Evolutionary conservation across 1,139 yeast species (phyloP).

Genomic region (Petasospora rhodanensis): DNA sequence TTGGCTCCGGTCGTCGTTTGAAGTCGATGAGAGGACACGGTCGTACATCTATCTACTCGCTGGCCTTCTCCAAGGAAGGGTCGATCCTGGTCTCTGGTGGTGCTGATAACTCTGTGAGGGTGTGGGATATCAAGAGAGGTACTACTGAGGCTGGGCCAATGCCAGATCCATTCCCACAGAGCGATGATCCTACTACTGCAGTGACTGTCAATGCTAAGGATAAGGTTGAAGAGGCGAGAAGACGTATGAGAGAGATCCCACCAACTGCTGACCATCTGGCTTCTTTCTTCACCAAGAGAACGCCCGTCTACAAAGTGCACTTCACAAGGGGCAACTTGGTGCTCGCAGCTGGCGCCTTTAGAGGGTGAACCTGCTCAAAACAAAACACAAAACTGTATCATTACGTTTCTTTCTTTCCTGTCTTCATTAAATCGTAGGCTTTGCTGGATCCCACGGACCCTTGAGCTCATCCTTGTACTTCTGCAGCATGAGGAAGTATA

Average conservation of each 20-base stretch:
- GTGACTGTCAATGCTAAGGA: slow-evolving; percentile 32
- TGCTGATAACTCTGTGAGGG: slow-evolving; percentile 88
- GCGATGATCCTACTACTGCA: slow-evolving; percentile 33
- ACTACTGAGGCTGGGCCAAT: slow-evolving; percentile 77
- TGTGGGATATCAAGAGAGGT: slow-evolving; percentile 90
- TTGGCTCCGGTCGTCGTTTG: slow-evolving; percentile 82
- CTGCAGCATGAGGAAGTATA: slow-evolving; percentile 66
- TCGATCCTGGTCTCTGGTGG: slow-evolving; percentile 88
- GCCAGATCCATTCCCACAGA: slow-evolving; percentile 61
- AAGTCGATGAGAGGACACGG: slow-evolving; percentile 92
- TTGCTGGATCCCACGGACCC: slow-evolving; percentile 94
- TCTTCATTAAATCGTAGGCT: slow-evolving; percentile 55
- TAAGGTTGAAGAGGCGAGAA: slow-evolving; percentile 41
- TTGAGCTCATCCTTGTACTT: slow-evolving; percentile 81
- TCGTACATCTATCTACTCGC: slow-evolving; percentile 75
- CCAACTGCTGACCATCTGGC: slow-evolving; percentile 91
- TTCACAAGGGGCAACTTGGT: slow-evolving; percentile 89
- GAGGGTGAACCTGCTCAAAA: too few relatives aligned
- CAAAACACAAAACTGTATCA: too few relatives aligned
- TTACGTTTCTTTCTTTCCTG: too few relatives aligned
- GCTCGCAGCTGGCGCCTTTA: slow-evolving; percentile 87
- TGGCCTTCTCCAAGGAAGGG: slow-evolving; percentile 85
- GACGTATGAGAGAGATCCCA: slow-evolving; percentile 62
- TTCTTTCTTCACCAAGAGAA: slow-evolving; percentile 87
- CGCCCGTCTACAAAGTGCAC: slow-evolving; percentile 90